phyloP scores from a whole-genome alignment of 192 early-diverging fungal species.

The Kappamyces sp. region DNA sequence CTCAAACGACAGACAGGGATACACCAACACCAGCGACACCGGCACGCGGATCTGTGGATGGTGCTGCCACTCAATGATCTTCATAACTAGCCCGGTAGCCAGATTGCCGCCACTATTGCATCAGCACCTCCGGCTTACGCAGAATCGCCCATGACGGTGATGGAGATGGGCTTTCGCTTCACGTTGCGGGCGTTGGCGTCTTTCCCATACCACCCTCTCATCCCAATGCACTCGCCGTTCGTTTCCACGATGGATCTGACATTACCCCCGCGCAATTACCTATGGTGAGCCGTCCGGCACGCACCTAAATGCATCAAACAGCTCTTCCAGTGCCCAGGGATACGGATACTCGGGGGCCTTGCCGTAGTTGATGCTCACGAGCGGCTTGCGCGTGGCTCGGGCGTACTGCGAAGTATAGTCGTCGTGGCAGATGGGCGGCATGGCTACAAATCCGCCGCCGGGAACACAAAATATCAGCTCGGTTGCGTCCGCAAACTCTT shows the following conservation, averaged over 20 bases:
- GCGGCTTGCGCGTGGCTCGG: conserved; percentile 58
- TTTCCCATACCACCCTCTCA: conserved; percentile 47
- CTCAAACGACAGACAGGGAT: conserved; percentile 86
- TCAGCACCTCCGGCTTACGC: conserved; percentile 60
- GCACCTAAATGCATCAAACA: conserved; percentile 75
- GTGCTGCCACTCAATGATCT: conserved; percentile 61
- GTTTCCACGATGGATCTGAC: conserved; percentile 53
- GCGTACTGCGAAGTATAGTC: conserved; percentile 81
- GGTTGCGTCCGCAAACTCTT: conserved; percentile 19
- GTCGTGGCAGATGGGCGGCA: conserved; percentile 81
- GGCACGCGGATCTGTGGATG: conserved; percentile 38
- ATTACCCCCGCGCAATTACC: neutral
- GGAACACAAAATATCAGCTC: conserved; percentile 39
- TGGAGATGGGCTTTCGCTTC: conserved; percentile 53
- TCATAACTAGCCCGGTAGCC: conserved; percentile 66
- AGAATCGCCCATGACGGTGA: conserved; percentile 82
- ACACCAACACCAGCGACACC: conserved; percentile 74
- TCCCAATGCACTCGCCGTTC: conserved; percentile 71
- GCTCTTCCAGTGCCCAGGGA: conserved; percentile 83
- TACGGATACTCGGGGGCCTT: conserved; percentile 96
- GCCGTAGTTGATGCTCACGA: conserved; percentile 83
- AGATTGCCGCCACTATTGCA: conserved; percentile 79
- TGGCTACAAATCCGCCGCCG: conserved; percentile 88
- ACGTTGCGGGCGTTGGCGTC: conserved; percentile 19
- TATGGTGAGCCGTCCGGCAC: neutral